A percentile compares a stretch with the other conserved stretches of the same genome.
These are phyloP conservation scores for Epichloe gansuensis DNA, from an alignment of 2,329 filamentous ascomycete genomes.

Conservation along the genomic window DNA sequence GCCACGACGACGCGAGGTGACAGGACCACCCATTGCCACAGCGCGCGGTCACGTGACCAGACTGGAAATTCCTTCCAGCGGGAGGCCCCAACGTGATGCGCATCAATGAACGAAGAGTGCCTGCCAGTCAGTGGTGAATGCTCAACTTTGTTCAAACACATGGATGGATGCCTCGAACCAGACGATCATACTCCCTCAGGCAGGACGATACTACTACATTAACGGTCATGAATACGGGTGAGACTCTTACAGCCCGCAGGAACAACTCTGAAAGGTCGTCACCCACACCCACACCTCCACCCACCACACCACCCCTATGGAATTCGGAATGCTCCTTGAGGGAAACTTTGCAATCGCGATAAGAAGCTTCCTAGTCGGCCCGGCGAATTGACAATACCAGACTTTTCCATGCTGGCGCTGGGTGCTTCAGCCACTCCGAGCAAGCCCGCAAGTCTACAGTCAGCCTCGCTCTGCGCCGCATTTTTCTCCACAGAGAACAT, in stretches of 20 bases:
- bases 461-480: background rate
- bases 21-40: background rate
- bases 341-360: background rate
- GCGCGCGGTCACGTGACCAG: constrained; percentile 1
- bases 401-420: background rate
- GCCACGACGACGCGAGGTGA: background rate
- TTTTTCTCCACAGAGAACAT: background rate
- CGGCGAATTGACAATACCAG: background rate
- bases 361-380: background rate
- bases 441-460: background rate
- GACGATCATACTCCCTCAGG: no score
- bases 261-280: no score
- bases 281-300: no score
- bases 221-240: no score
- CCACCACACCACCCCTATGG: background rate
- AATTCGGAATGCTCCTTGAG: background rate
- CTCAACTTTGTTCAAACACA: no score
- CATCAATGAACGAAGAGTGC: background rate
- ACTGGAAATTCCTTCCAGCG: background rate
- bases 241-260: no score
- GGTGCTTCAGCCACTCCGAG: background rate
- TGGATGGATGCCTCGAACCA: no score
- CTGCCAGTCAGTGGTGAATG: background rate
- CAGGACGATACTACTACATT: no score
- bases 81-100: background rate